A percentile compares a stretch with the other conserved stretches of the same genome.
Conservation (phyloP, 208 protist genomes). For the Spongospora subterranea region DNA sequence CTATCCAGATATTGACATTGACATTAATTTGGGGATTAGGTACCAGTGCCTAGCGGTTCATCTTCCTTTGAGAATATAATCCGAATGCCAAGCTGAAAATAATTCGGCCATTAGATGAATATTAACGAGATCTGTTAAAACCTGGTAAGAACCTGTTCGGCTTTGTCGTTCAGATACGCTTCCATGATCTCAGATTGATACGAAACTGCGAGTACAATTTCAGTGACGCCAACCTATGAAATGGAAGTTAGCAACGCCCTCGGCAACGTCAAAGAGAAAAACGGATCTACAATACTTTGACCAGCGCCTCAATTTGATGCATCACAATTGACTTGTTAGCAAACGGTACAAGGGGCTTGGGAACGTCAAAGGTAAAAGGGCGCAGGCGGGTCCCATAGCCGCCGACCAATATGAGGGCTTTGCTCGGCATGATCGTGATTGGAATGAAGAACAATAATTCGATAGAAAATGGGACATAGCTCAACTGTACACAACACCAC, state of each 20-base stretch:
- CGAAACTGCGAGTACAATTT: constrained; percentile 93
- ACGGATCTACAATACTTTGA: constrained; percentile 70
- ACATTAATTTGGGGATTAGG: neutral
- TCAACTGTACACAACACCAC: too few species aligned
- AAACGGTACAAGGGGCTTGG: constrained; percentile 96
- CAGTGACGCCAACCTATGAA: constrained; percentile 76
- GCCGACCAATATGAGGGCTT: constrained; percentile 79
- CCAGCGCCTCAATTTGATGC: constrained; percentile 93
- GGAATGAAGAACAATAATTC: too few species aligned
- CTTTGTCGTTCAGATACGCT: constrained; percentile 84
- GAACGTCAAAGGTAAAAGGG: constrained; percentile 92
- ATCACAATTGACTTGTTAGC: constrained; percentile 96
- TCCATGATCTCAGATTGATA: constrained; percentile 93
- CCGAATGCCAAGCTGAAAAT: constrained; percentile 82
- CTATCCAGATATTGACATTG: neutral
- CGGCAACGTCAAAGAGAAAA: too few species aligned
- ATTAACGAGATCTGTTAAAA: neutral
- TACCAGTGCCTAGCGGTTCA: constrained; percentile 89
- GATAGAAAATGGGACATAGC: too few species aligned
- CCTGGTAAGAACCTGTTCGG: constrained; percentile 69
- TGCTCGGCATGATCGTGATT: constrained; percentile 50
- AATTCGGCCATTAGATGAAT: neutral
- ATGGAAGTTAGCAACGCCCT: neutral
- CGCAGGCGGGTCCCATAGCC: constrained; percentile 89
- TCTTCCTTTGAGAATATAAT: constrained; percentile 92